Evolutionary conservation across 176 grass and related monocot species (phyloP).

Genomic region (Olyra latifolia): DNA sequence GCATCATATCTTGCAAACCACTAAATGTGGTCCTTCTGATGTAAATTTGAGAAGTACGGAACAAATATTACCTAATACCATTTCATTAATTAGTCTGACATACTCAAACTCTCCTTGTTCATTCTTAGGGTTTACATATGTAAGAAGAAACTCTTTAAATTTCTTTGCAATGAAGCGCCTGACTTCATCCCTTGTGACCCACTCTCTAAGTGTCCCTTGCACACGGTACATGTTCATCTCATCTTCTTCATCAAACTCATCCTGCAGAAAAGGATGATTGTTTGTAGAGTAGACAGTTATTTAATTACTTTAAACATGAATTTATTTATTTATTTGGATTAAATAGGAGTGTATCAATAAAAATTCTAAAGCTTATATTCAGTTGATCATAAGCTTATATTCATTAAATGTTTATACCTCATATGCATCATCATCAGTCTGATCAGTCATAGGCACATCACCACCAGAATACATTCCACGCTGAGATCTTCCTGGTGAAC

Average conservation of each 20-base stretch:
- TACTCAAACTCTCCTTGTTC: conserved; percentile 96
- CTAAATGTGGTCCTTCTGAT: background rate
- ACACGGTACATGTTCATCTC: conserved; percentile 98
- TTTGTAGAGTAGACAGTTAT: background rate
- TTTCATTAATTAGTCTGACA: conserved; percentile 87
- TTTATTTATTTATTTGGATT: background rate
- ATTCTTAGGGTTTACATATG: conserved; percentile 95
- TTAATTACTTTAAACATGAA: background rate
- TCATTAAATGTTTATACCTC: conserved; percentile 57
- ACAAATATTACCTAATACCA: conserved; percentile 81
- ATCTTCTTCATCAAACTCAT: conserved; percentile 95
- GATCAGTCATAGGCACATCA: conserved; percentile 89
- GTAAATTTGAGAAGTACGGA: background rate
- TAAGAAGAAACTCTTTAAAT: conserved; percentile 98
- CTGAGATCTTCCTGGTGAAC: conserved; percentile 91
- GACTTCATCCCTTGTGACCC: conserved; percentile 98
- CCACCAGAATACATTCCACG: conserved; percentile 66
- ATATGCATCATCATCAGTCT: conserved; percentile 84
- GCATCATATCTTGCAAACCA: conserved; percentile 1
- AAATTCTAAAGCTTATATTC: too few relatives aligned
- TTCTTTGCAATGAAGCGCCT: conserved; percentile 95
- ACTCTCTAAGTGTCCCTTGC: conserved; percentile 88
- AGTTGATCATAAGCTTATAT: too few relatives aligned
- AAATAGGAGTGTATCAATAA: background rate
- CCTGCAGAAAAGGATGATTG: conserved; percentile 47